Evolutionary conservation across 371 early-diverging fungal species (phyloP).

Genomic region (Apophysomyces ossiformis): DNA sequence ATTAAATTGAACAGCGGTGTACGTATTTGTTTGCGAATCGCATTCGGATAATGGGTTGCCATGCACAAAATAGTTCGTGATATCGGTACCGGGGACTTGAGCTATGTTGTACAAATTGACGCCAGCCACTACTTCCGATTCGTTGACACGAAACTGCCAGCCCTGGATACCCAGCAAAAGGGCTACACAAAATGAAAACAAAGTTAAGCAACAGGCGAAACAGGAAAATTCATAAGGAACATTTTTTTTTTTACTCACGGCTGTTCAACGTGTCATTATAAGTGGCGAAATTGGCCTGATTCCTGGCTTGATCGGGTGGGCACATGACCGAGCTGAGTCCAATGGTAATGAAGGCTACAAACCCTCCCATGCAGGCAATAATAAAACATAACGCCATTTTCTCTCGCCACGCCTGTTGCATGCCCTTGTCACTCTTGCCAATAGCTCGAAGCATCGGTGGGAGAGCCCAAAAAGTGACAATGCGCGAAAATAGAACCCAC

Average conservation of each 20-base stretch:
- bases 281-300: conserved; percentile 46
- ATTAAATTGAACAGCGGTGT: conserved; percentile 46
- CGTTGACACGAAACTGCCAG: conserved; percentile 39
- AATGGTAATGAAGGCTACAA: conserved; percentile 68
- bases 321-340: conserved; percentile 62
- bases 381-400: conserved; percentile 82
- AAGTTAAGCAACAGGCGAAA: conserved; percentile 10
- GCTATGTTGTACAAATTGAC: conserved; percentile 29
- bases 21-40: conserved; percentile 21
- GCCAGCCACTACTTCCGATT: conserved; percentile 27
- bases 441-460: conserved; percentile 60
- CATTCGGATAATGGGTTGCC: conserved; percentile 28
- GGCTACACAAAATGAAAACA: conserved; percentile 19
- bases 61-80: conserved; percentile 54
- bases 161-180: conserved; percentile 36
- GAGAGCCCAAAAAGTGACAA: conserved; percentile 81
- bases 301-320: conserved; percentile 43
- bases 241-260: conserved; percentile 20
- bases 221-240: neutral
- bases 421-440: conserved; percentile 61
- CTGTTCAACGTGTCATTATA: conserved; percentile 37
- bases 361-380: conserved; percentile 63
- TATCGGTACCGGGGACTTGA: conserved; percentile 53
- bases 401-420: conserved; percentile 94
- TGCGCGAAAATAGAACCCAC: conserved; percentile 79